Evolutionary conservation across 148 eudicot species (phyloP), one percentile per base, ranked within the genome.

Genomic region (Silene conica): DNA sequence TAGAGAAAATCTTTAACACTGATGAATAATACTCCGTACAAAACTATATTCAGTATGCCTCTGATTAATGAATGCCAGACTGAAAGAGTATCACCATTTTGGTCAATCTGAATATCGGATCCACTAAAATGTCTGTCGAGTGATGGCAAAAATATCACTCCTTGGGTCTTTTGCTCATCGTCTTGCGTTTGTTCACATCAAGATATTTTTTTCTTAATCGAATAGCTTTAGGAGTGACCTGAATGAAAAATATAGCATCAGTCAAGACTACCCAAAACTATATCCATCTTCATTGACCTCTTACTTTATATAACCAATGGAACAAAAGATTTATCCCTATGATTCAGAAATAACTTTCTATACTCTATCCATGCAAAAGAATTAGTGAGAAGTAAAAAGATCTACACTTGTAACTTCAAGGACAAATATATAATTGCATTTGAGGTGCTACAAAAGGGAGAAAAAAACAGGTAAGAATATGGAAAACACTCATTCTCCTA

Each of bases 151-250:
- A 18, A 25, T 66, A 76, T 83, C 82, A 90, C 18, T 92, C 88
- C 83, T 90, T 93, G 46, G 89, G 84, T 77, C 70, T 90, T 71
- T 88, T 86, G 79, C 96, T 92, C 90, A 84, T 90, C 74, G 86
- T 68, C 80, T 95, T 95, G 48, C 98, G 89, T 85, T 95, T 95
- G 85, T 83, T 90, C 50, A 87, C 96, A 19, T 95, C 98, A 54
- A 95, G 92, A 83, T 88, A 87, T 85, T 80, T 87, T 85, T 95
- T 95, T 80, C 98, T 87, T 68, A 94, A 80, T 67, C 98, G 85
- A 57, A 95, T 90, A 56, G 83, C 71, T 76, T 87, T 92, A 26
- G 98, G 97, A 1, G 98, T 95, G 67, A 95, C 98, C 98, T 95
- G 88, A 85, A 81, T 13, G 69, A 58, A 1, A 56, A 72, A 71